Evolutionary conservation across 805 yeast species (phyloP).

Genomic region (Schwanniomyces sp.): DNA sequence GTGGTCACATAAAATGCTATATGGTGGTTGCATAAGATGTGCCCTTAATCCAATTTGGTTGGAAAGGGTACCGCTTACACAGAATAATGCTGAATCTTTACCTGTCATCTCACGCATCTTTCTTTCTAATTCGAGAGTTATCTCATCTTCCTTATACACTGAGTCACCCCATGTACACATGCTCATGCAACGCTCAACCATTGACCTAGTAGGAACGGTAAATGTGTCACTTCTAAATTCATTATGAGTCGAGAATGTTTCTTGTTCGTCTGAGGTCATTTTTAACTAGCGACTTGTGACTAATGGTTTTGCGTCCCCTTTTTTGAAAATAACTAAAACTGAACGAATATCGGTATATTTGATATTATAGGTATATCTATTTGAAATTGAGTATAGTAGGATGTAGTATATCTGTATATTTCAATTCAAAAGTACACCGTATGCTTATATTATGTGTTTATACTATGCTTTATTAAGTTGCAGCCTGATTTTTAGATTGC

Average conservation of each 20-base stretch:
- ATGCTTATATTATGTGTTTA: not conserved
- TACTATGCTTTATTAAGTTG: not conserved
- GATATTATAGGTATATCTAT: not conserved
- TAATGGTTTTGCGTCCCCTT: not conserved
- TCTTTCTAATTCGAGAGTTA: slow-evolving; percentile 63
- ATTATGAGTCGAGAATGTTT: slow-evolving; percentile 27
- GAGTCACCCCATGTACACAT: slow-evolving; percentile 75
- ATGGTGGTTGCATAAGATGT: slow-evolving; percentile 78
- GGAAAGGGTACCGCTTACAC: slow-evolving; percentile 87
- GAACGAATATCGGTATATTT: not conserved
- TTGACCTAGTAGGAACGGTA: slow-evolving; percentile 78
- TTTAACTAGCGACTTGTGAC: not conserved
- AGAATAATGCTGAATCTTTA: slow-evolving; percentile 76
- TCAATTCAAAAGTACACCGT: not conserved
- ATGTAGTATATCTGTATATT: not conserved
- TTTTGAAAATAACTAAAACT: not conserved
- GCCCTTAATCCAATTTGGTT: slow-evolving; percentile 84
- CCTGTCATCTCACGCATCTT: slow-evolving; percentile 71
- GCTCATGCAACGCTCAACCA: slow-evolving; percentile 54
- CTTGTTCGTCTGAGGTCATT: slow-evolving; percentile 14
- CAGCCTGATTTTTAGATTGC: not conserved
- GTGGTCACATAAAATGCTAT: slow-evolving; percentile 81
- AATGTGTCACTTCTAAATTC: slow-evolving; percentile 73
- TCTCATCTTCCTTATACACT: slow-evolving; percentile 82
- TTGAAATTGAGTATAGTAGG: not conserved